These are phyloP conservation scores for Achaetomium macrosporum DNA, from an alignment of 2,329 filamentous ascomycete genomes.

Conservation along the genomic window DNA sequence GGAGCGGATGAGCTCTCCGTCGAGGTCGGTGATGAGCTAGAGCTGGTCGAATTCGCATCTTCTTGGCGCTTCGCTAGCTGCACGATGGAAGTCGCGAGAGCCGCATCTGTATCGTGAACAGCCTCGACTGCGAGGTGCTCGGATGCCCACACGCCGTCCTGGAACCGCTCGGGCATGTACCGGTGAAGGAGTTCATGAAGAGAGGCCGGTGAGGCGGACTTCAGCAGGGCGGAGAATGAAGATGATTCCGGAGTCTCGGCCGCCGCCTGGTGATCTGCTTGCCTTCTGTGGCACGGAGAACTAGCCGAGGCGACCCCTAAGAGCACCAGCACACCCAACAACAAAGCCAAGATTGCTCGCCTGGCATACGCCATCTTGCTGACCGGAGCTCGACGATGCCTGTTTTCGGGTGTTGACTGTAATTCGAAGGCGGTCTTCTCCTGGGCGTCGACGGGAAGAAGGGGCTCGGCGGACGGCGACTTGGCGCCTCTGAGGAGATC, in stretches of 20 bases:
- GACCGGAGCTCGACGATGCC: slow-evolving; percentile 5
- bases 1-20: slow-evolving; percentile 14
- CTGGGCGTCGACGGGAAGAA: slow-evolving; percentile 11
- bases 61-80: slow-evolving; percentile 57
- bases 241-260: background rate
- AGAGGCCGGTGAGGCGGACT: slow-evolving; percentile 51
- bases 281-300: slow-evolving; percentile 13
- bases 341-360: slow-evolving; percentile 9
- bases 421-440: slow-evolving; percentile 9
- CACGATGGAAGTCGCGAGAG: slow-evolving; percentile 56
- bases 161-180: slow-evolving; percentile 57
- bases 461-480: slow-evolving; percentile 8
- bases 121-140: slow-evolving; percentile 59
- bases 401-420: slow-evolving; percentile 1
- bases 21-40: slow-evolving; percentile 4
- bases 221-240: slow-evolving; percentile 36
- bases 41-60: slow-evolving; percentile 30
- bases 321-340: slow-evolving; percentile 15
- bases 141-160: slow-evolving; percentile 62
- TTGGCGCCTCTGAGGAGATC: slow-evolving; percentile 8
- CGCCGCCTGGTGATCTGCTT: background rate
- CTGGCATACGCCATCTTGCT: slow-evolving; percentile 12
- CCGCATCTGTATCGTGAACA: slow-evolving; percentile 54
- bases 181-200: slow-evolving; percentile 63
- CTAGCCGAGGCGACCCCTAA: slow-evolving; percentile 13